A percentile compares a stretch with the other conserved stretches of the same genome.
Conservation (phyloP, 768 basidiomycete species). For the Nidularia sp. region DNA sequence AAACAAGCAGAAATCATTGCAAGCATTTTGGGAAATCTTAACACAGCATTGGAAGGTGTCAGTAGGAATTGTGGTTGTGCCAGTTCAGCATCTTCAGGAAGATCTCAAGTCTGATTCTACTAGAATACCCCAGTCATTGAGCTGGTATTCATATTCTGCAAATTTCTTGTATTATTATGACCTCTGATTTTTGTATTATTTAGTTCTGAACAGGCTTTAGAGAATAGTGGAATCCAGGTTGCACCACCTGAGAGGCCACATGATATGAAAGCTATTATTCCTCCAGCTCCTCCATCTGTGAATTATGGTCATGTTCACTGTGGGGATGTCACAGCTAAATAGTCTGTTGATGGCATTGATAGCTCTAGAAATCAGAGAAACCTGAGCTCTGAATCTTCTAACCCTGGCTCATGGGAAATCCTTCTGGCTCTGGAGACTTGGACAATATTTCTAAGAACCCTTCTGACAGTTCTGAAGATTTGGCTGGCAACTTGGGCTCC, state of each 20-base stretch:
- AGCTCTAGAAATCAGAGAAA: not conserved
- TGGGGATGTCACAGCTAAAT: not conserved
- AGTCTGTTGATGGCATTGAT: not conserved
- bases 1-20: no score
- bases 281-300: not conserved
- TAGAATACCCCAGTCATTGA: not conserved
- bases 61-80: not conserved
- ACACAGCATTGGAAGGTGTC: not conserved
- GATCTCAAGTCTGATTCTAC: not conserved
- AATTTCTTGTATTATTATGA: not conserved
- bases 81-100: not conserved
- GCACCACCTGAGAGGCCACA: not conserved
- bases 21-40: no score
- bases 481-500: no score
- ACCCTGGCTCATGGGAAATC: no score
- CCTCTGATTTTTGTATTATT: not conserved
- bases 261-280: not conserved
- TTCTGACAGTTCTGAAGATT: no score
- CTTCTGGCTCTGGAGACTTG: no score
- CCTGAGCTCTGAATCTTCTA: not conserved
- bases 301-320: not conserved
- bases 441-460: no score
- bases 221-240: not conserved
- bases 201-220: not conserved
- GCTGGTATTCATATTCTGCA: not conserved